Base-by-base conservation (phyloP, 495 filamentous ascomycete genomes). In the Daldinia grandis region DNA sequence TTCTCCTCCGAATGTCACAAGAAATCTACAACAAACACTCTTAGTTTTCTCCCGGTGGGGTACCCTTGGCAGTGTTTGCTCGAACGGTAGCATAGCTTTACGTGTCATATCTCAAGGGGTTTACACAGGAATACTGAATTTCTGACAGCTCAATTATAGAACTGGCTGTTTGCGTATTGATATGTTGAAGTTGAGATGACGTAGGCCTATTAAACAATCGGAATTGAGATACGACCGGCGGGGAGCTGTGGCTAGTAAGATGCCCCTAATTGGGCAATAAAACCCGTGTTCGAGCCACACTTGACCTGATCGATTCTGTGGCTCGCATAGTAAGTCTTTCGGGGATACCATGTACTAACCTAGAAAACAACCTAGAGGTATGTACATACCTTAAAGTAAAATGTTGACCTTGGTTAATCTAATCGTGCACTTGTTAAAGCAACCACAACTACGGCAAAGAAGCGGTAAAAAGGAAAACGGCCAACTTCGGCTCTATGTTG, bases 381-480 rank as follows among this genome's bases (percentile, higher is more conserved):
- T n/a, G n/a, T n/a, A n/a, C n/a, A n/a, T n/a, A n/a, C n/a, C n/a
- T n/a, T 2, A 4, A 6, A 47, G 17, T 17, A 17, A 31, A 55
- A 55, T 25, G 24, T 57, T 57, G 54, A 58, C 56, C 56, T 60
- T 49, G 58, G 37, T 57, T 55, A 55, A 55, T 30, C 51, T 55
- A 30, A 31, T 47, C 28, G 28, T 30, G 19, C 30, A 57, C 58
- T 68, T 50, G 55, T 58, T 47, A 17, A 47, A 55, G 42, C 42
- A 47, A 40, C 37, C 64, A 62, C 37, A 40, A 47, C 42, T 58
- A 63, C 58, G 58, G 54, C 51, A 62, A 69, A 63, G 57, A 42
- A 58, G 53, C 53, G 59, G 66, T 58, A 58, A 58, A 62, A 63
- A 38, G 42, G 35, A 30, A 58, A 47, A 24, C 42, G 9, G 19